These are phyloP conservation scores for Sonneratia caseolaris DNA, from an alignment of 345 rosid genomes.

Conservation along the genomic window DNA sequence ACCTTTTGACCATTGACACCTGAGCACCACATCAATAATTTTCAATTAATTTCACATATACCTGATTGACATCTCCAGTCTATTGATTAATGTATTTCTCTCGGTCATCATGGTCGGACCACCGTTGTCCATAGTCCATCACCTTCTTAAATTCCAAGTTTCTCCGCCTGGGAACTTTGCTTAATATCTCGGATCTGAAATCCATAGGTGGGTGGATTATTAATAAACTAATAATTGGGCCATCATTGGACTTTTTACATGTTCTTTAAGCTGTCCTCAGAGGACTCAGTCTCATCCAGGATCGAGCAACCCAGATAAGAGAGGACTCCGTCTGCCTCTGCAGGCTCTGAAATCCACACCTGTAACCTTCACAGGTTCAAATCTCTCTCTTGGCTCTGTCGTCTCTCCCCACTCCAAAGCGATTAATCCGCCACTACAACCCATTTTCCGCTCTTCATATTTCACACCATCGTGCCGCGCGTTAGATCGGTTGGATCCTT, in stretches of 20 bases:
- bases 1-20: neutral
- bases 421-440: neutral
- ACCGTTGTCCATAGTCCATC: neutral
- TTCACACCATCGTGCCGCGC: neutral
- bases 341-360: neutral
- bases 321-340: neutral
- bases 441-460: neutral
- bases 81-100: neutral
- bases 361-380: neutral
- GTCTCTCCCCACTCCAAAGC: neutral
- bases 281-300: neutral
- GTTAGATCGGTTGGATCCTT: neutral
- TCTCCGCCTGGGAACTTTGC: no score
- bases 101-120: neutral
- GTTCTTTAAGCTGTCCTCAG: neutral
- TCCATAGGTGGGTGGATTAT: no score
- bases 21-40: neutral
- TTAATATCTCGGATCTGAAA: no score
- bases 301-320: no score
- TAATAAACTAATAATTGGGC: neutral
- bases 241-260: neutral
- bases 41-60: neutral
- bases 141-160: no score
- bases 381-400: neutral
- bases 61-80: no score